Percentiles rank a stretch among this genome's conserved stretches.
phyloP scores from a whole-genome alignment of 1,284 basidiomycete genomes.

The Moniliophthora roreri region DNA sequence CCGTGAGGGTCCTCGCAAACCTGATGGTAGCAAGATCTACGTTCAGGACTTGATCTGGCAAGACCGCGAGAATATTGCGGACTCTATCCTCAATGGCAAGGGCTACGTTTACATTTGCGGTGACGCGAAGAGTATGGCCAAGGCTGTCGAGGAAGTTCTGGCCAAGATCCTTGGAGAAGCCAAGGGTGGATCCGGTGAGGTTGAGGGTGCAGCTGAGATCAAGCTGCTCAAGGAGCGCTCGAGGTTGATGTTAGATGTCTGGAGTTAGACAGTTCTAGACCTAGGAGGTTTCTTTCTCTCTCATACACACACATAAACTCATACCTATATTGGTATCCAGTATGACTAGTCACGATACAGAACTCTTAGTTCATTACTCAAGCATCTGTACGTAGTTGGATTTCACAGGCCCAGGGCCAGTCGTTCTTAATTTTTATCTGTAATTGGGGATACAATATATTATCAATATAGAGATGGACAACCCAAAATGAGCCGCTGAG shows the following conservation, averaged over 20 bases:
- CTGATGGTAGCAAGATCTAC: conserved; percentile 95
- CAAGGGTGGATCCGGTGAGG: conserved; percentile 82
- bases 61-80: conserved; percentile 76
- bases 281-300: background rate
- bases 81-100: conserved; percentile 90
- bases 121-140: conserved; percentile 96
- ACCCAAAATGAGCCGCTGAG: no score
- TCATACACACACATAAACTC: no score
- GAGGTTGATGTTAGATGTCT: conserved; percentile 79
- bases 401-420: no score
- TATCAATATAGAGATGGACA: no score
- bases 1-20: conserved; percentile 80
- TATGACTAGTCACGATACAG: background rate
- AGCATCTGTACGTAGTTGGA: no score
- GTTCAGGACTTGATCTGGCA: conserved; percentile 97
- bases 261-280: conserved; percentile 52
- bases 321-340: background rate
- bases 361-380: no score
- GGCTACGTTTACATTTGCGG: conserved; percentile 96
- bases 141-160: conserved; percentile 88
- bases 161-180: conserved; percentile 89
- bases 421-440: no score
- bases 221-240: conserved; percentile 93
- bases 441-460: no score
- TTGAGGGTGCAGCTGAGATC: conserved; percentile 88